Base-by-base conservation (phyloP, 495 filamentous ascomycete species). In the Evernia prunastri region DNA sequence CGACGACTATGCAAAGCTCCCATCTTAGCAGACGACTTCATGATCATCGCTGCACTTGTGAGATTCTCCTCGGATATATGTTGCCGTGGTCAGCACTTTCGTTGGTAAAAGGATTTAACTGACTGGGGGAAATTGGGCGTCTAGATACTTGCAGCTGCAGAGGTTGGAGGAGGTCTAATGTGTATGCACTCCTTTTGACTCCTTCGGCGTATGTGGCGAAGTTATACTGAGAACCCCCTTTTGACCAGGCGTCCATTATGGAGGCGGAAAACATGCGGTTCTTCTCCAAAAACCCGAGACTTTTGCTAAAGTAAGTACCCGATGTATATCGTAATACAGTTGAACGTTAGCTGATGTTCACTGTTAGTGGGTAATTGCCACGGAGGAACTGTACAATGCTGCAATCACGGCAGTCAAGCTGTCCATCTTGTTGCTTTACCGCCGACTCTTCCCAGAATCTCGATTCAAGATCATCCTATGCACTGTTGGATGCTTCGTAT, bases 11-110 rank as follows among this genome's bases (percentile, higher is more conserved):
- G 74, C 35, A 72, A 73, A 70, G 73, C 79, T 11, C 63, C 63
- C 11, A 73, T 80, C 23, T 72, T 72, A 0, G 53, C 74, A 4
- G 78, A 82, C 66, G 79, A 82, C 59, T 80, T 77, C 57, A 70
- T 77, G 13, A 75, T 71, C 18, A 49, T 64, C 2, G 12, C 56
- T 20, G 65, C 69, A 18, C 49, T 66, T 36, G 64, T 68, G 27
- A 40, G 59, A 39, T 9, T 54, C 29, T 53, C 49, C 17, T 29
- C 3, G 29, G 18, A 54, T 20, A 35, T 17, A 8, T 10, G 17
- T 9, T 4, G 17, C 51, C 17, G 27, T 1, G 23, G 4, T 31
- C 47, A 53, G 27, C 15, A 15, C 29, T 18, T 13, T 63, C 6
- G 17, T 23, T 31, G 4, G 0, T 12, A 15, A 23, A 40, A 42